Evolutionary conservation across 2,329 filamentous ascomycete species (phyloP).

Genomic region (Sarocladiaceae sp.): DNA sequence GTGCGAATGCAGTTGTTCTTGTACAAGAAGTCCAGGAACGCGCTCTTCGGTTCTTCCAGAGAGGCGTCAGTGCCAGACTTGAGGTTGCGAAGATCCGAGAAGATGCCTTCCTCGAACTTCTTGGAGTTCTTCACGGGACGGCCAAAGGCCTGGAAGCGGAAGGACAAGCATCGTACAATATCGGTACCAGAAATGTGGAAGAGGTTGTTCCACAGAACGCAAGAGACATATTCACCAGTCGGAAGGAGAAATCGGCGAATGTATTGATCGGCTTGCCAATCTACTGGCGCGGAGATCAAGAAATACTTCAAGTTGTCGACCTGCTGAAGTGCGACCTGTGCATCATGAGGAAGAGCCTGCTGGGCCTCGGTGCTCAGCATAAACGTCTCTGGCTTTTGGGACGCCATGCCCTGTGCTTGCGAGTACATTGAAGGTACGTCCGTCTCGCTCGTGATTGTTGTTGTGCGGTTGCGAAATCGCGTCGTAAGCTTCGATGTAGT

Average conservation of each 20-base stretch:
- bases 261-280: conserved; percentile 96
- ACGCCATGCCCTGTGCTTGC: conserved; percentile 82
- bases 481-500: neutral
- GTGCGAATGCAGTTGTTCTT: conserved; percentile 99
- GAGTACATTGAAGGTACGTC: conserved; percentile 60
- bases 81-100: conserved; percentile 95
- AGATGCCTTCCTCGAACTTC: conserved; percentile 99
- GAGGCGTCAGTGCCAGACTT: conserved; percentile 98
- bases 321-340: conserved; percentile 94
- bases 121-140: conserved; percentile 99
- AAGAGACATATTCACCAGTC: conserved; percentile 98
- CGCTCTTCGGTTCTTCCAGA: conserved; percentile 96
- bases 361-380: conserved; percentile 97
- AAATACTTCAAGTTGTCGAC: conserved; percentile 99
- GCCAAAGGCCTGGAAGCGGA: conserved; percentile 97
- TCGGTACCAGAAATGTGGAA: conserved; percentile 99
- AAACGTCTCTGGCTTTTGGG: conserved; percentile 97
- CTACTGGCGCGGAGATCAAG: conserved; percentile 95
- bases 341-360: conserved; percentile 92
- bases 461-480: neutral
- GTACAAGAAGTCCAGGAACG: conserved; percentile 97
- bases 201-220: conserved; percentile 97
- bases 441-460: neutral
- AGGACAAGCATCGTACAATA: conserved; percentile 96
- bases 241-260: conserved; percentile 93